Evolutionary conservation across 2,329 filamentous ascomycete species (phyloP).

Genomic region (Blumeriella jaapii): DNA sequence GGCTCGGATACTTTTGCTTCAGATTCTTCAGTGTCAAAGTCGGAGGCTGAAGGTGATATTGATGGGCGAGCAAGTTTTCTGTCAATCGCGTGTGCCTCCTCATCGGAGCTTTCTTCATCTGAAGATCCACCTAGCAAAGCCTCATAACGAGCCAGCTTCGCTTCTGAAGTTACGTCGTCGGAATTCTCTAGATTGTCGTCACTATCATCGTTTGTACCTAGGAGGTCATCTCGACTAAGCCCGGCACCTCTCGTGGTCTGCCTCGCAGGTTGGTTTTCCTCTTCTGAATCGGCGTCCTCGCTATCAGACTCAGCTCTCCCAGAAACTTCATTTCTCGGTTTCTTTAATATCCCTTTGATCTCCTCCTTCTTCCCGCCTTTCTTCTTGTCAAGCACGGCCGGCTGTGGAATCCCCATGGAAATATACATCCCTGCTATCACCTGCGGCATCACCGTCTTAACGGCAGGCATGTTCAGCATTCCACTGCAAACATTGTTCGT

Average conservation of each 20-base stretch:
- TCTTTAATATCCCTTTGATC: constrained; percentile 11
- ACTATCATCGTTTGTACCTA: constrained; percentile 11
- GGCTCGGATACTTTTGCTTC: constrained; percentile 8
- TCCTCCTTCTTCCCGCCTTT: constrained; percentile 14
- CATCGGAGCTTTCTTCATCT: constrained; percentile 24
- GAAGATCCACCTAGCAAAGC: constrained; percentile 24
- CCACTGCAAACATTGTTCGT: constrained; percentile 41
- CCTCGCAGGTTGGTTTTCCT: background rate
- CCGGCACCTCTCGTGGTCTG: constrained; percentile 4
- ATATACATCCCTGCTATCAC: constrained; percentile 25
- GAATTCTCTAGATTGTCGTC: constrained; percentile 13
- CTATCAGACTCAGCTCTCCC: constrained; percentile 6
- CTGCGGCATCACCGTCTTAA: constrained; percentile 36
- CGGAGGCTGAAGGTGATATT: constrained; percentile 9
- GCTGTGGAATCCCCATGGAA: constrained; percentile 22
- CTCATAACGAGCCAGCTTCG: constrained; percentile 23
- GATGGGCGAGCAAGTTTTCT: constrained; percentile 9
- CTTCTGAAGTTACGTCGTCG: constrained; percentile 18
- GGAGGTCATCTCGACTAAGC: constrained; percentile 13
- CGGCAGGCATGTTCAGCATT: constrained; percentile 40
- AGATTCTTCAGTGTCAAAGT: constrained; percentile 3
- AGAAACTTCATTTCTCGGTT: background rate
- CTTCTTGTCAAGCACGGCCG: constrained; percentile 7
- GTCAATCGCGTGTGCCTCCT: constrained; percentile 15
- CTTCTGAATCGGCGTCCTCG: constrained; percentile 5